Base-by-base conservation (phyloP, 2,329 filamentous ascomycete species). In the Penicillium janthinellum region DNA sequence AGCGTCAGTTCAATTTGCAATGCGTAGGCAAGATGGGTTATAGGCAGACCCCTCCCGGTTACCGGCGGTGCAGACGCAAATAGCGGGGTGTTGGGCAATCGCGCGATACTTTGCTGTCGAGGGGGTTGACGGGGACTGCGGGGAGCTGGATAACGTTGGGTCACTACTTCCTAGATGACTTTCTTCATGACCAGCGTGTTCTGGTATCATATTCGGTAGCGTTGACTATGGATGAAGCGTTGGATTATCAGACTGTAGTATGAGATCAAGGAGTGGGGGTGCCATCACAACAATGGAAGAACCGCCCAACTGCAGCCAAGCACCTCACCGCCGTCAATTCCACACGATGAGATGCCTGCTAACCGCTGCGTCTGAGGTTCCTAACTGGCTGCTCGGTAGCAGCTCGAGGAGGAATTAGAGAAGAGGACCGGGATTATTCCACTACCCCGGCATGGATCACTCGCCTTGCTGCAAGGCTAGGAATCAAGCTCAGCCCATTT, bases 31-130 rank as follows among this genome's bases (percentile, higher is more conserved):
- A 52, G 54, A 62, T 59, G 49, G 49, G 42, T 20, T 28, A 58
- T 45, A 25, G 45, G 55, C 53, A 60, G n/a, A 41, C 22, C 34
- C 56, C 47, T 34, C 54, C 62, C 56, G 58, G 56, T 42, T 66
- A 65, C 65, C 58, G 64, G 64, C 59, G 63, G 60, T 67, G 67
- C 66, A 68, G 67, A 64, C 47, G 53, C 44, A 61, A 66, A 64
- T 64, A 34, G 53, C 44, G 59, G 62, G 61, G 53, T 58, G 48
- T 49, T 49, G 3, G 39, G 53, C 10, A 15, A 44, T 44, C 12
- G 28, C 25, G 14, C 28, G 38, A 44, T 42, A 34, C 20, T 22
- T 54, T 42, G 37, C 6, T 34, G 15, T 25, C 12, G 12, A 41
- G 6, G 15, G 28, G 28, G 20, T 12, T 38, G 4, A 25, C 34